Conservation (phyloP, 2,329 filamentous ascomycete species). For the Xylariomycetidae sp. region DNA sequence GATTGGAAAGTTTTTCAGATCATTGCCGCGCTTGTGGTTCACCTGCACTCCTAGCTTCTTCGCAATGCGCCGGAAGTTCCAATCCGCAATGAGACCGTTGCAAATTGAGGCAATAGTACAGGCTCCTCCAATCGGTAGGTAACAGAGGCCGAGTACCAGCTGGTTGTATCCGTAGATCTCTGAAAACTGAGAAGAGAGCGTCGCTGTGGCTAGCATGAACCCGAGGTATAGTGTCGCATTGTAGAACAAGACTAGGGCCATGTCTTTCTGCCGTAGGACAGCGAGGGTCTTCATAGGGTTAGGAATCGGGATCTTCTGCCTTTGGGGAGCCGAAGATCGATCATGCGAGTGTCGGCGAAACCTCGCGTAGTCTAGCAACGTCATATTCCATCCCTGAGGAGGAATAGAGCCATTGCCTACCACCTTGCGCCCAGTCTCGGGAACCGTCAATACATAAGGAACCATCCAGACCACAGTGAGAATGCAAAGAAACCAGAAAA, state of each 20-base stretch:
- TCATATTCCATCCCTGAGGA: conserved; percentile 54
- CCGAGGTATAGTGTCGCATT: conserved; percentile 51
- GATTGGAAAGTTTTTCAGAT: conserved; percentile 49
- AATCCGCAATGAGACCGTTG: conserved; percentile 57
- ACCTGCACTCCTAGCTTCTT: conserved; percentile 56
- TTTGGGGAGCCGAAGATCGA: conserved; percentile 29
- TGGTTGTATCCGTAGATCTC: conserved; percentile 48
- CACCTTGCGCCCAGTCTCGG: conserved; percentile 55
- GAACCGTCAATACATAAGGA: conserved; percentile 51
- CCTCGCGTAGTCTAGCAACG: conserved; percentile 45
- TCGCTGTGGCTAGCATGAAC: conserved; percentile 51
- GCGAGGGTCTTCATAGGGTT: conserved; percentile 53
- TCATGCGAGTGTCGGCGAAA: conserved; percentile 30
- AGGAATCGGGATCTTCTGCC: conserved; percentile 44
- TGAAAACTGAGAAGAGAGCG: conserved; percentile 47
- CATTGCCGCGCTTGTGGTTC: conserved; percentile 51
- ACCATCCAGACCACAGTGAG: conserved; percentile 45
- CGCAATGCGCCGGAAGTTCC: conserved; percentile 69
- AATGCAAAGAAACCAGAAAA: conserved; percentile 67
- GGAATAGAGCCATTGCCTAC: conserved; percentile 60
- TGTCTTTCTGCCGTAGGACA: conserved; percentile 54
- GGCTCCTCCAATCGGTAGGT: conserved; percentile 48
- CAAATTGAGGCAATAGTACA: conserved; percentile 43
- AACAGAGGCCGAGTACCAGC: conserved; percentile 49
- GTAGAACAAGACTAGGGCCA: conserved; percentile 48